Base-by-base conservation (phyloP, 345 rosid genomes). In the Tarenaya hassleriana region DNA sequence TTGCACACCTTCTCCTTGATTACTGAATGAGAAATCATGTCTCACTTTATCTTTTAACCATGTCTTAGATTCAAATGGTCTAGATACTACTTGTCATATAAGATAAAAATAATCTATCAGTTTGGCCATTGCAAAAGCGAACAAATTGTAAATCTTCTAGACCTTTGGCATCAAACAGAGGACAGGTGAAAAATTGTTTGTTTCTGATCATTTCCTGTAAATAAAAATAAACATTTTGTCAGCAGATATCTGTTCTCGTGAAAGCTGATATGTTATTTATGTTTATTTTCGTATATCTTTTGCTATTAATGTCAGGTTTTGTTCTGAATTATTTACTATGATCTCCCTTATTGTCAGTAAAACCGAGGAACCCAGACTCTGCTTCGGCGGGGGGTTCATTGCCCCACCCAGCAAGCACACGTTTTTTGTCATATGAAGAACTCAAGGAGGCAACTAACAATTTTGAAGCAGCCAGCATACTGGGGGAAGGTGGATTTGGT, bases 401-500 rank as follows among this genome's bases (percentile, higher is more conserved):
- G 64, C 80, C 91, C 42, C 88, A 80, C 58, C 97, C 95, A 55
- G 73, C 87, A 37, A 88, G 95, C 56, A 85, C 95, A 24, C 75
- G 95, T 21, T 83, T 88, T 77, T 69, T 92, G 34, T 76, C 95
- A 63, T 92, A 79, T 56, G 98, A 92, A 70, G 97, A 92, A 77
- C 97, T 92, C 55, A 81, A 81, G 62, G 89, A 78, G 55, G 98
- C 98, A 21, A 88, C 98, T 50, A 81, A 85, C 74, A 85, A 88
- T 81, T 92, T 92, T 52, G 84, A 83, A 64, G 55, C 78, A 55
- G 63, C 84, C 37, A 92, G 95, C 76, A 68, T 88, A 60, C 83
- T 92, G 39, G 98, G 98, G 53, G 96, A 92, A 77, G 98, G 98
- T 27, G 98, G 98, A 24, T 92, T 92, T 73, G 98, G 96, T 52